These are phyloP conservation scores for Pyrenophora tritici-repentis DNA, from an alignment of 2,329 filamentous ascomycete genomes.

Conservation along the genomic window DNA sequence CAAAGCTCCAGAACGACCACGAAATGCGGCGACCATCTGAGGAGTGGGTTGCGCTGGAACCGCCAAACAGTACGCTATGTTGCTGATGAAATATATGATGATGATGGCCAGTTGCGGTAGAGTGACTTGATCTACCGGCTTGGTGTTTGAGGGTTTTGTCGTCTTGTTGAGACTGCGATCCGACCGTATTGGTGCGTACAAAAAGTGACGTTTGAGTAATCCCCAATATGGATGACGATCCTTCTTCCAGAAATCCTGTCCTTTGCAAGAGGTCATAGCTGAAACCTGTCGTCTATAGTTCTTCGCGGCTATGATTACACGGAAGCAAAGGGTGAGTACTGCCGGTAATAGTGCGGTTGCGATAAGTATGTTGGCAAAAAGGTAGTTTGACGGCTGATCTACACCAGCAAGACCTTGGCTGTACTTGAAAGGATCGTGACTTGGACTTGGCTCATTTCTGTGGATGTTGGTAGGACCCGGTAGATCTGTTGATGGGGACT, in stretches of 20 bases:
- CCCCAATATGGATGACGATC: conserved; percentile 21
- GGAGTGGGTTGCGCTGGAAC: conserved; percentile 69
- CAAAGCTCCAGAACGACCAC: conserved; percentile 72
- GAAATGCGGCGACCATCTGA: conserved; percentile 63
- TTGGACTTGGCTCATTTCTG: conserved; percentile 8
- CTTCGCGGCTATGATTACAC: conserved; percentile 3
- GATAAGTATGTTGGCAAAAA: conserved; percentile 32
- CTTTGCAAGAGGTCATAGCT: conserved; percentile 8
- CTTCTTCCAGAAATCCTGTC: conserved; percentile 20
- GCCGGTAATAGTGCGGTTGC: conserved; percentile 14
- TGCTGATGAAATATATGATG: conserved; percentile 47
- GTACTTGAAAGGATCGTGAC: conserved; percentile 34
- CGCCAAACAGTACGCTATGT: conserved; percentile 47
- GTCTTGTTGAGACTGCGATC: conserved; percentile 46
- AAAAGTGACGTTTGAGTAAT: conserved; percentile 46
- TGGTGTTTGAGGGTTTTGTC: conserved; percentile 29
- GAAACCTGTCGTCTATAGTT: conserved; percentile 18
- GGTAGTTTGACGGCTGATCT: conserved; percentile 50
- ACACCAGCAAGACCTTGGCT: conserved; percentile 52
- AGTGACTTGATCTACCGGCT: conserved; percentile 32
- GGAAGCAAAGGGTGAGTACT: conserved; percentile 10
- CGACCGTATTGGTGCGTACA: conserved; percentile 48
- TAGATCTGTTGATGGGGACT: not conserved
- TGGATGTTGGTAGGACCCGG: conserved; percentile 5
- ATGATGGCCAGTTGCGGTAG: conserved; percentile 50